phyloP scores from a whole-genome alignment of 148 eudicot species.

The Rhododendron mucronatum region DNA sequence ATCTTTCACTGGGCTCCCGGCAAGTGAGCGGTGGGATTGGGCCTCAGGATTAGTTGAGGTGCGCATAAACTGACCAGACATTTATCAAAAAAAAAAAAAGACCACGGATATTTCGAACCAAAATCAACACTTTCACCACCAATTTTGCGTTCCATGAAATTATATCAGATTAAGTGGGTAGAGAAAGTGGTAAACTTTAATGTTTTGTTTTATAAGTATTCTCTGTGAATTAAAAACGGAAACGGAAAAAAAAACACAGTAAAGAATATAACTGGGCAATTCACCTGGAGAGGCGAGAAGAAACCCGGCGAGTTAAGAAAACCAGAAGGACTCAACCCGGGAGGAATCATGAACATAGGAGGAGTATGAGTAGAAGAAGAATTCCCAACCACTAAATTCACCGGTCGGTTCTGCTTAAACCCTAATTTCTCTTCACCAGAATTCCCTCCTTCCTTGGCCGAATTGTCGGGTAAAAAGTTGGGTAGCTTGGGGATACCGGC shows the following conservation, averaged over 20 bases:
- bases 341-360: slow-evolving; percentile 44
- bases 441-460: background rate
- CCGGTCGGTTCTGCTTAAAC: slow-evolving; percentile 58
- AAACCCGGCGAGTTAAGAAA: slow-evolving; percentile 73
- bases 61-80: too few species aligned
- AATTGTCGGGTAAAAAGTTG: slow-evolving; percentile 6
- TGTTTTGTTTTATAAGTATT: too few species aligned
- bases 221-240: background rate
- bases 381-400: slow-evolving; percentile 40
- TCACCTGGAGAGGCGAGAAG: slow-evolving; percentile 25
- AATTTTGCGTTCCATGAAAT: background rate
- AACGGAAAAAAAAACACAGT: background rate
- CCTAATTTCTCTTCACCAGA: slow-evolving; percentile 20
- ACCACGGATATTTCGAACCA: background rate
- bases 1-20: too few species aligned
- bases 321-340: slow-evolving; percentile 73
- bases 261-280: background rate
- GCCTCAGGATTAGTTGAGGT: too few species aligned
- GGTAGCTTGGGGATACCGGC: slow-evolving; percentile 1
- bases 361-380: slow-evolving; percentile 21
- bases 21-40: too few species aligned
- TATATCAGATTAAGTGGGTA: background rate
- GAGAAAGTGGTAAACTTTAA: background rate
- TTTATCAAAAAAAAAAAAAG: too few species aligned
- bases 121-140: background rate